These are phyloP conservation scores for Suillus decipiens DNA, from an alignment of 768 basidiomycete species.

Conservation along the genomic window DNA sequence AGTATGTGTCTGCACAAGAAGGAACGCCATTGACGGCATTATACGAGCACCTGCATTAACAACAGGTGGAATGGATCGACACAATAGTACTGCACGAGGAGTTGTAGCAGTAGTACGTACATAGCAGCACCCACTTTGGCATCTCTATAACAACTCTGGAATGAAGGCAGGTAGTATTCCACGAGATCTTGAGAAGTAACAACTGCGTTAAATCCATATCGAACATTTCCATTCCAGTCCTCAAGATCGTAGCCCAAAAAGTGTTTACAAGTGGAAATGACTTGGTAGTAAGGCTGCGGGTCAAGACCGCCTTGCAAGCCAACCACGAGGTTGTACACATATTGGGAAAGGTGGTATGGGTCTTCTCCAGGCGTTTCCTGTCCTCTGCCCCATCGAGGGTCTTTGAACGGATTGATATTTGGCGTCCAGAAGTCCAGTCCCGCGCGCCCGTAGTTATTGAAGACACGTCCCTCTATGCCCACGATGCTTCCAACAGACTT, in stretches of 20 bases:
- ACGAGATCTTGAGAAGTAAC: conserved; percentile 55
- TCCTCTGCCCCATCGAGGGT: conserved; percentile 64
- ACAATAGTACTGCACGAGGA: background rate
- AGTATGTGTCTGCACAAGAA: conserved; percentile 52
- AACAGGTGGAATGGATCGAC: background rate
- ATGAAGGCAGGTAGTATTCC: conserved; percentile 56
- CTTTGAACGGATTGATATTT: conserved; percentile 54
- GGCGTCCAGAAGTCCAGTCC: conserved; percentile 61
- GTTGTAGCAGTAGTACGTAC: conserved; percentile 22
- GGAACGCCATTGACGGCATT: conserved; percentile 64
- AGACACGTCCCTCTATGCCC: conserved; percentile 59
- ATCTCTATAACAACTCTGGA: conserved; percentile 62
- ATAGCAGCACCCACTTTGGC: conserved; percentile 61
- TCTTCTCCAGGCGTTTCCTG: conserved; percentile 68
- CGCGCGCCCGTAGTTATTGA: conserved; percentile 54
- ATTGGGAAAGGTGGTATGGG: conserved; percentile 52
- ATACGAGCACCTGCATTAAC: conserved; percentile 46
- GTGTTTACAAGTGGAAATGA: conserved; percentile 62
- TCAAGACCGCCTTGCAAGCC: conserved; percentile 61
- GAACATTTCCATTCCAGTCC: conserved; percentile 52
- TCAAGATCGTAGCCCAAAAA: conserved; percentile 62
- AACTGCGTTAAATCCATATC: conserved; percentile 54
- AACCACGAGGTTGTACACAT: conserved; percentile 53
- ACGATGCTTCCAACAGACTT: conserved; percentile 50
- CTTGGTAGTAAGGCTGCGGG: conserved; percentile 50